A percentile compares a stretch with the other conserved stretches of the same genome.
These are phyloP conservation scores for Mucor irregularis DNA, from an alignment of 371 early-diverging fungal species.

Conservation along the genomic window DNA sequence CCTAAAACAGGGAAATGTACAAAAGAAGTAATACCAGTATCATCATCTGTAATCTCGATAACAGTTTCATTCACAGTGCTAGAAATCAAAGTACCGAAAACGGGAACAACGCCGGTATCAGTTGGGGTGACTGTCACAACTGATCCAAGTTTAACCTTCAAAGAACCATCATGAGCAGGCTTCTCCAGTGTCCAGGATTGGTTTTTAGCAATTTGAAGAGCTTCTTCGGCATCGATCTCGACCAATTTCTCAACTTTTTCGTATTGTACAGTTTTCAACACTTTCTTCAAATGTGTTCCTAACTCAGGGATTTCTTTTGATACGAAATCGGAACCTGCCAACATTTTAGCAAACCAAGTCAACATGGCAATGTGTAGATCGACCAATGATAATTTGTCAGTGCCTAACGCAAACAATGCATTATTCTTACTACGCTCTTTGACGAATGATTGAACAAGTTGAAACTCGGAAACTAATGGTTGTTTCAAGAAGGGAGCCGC, in stretches of 20 bases:
- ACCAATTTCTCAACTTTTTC: conserved; percentile 3
- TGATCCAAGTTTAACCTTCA: conserved; percentile 34
- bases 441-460: neutral
- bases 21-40: conserved; percentile 11
- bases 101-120: conserved; percentile 49
- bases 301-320: conserved; percentile 4
- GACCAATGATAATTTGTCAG: conserved; percentile 1
- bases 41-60: conserved; percentile 30
- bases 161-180: conserved; percentile 16
- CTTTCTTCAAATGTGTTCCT: conserved; percentile 30
- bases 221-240: neutral
- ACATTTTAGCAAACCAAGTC: conserved; percentile 1
- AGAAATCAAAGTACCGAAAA: conserved; percentile 37
- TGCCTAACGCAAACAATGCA: conserved; percentile 13
- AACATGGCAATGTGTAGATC: conserved; percentile 17
- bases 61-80: conserved; percentile 28
- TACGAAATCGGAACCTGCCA: conserved; percentile 6
- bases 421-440: conserved; percentile 1
- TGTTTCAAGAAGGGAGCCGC: conserved; percentile 14
- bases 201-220: conserved; percentile 10
- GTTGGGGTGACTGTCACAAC: conserved; percentile 43
- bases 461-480: conserved; percentile 6
- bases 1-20: conserved; percentile 18
- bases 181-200: neutral
- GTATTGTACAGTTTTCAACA: conserved; percentile 19